phyloP scores from a whole-genome alignment of 2,329 filamentous ascomycete genomes.

The Exophiala bonariae region DNA sequence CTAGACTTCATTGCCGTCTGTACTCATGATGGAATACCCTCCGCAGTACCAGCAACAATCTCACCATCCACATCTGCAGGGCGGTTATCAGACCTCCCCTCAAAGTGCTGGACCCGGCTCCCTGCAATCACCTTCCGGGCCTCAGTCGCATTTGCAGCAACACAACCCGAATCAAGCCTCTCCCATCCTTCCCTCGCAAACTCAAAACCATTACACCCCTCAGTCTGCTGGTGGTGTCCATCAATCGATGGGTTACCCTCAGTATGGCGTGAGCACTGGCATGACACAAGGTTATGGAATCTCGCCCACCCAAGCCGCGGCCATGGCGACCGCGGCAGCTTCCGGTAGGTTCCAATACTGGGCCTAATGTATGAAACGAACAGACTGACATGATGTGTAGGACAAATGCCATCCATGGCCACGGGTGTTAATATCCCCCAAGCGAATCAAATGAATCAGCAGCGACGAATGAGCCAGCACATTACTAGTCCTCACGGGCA shows the following conservation, averaged over 20 bases:
- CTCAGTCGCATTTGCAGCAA: constrained; percentile 65
- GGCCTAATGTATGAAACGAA: constrained; percentile 28
- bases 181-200: constrained; percentile 76
- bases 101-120: constrained; percentile 48
- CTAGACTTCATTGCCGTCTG: constrained; percentile 2
- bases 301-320: constrained; percentile 81
- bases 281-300: constrained; percentile 77
- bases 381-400: constrained; percentile 20
- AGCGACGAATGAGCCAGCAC: constrained; percentile 71
- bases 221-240: constrained; percentile 61
- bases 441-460: constrained; percentile 56
- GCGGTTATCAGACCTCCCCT: constrained; percentile 64
- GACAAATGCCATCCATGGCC: constrained; percentile 35
- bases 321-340: constrained; percentile 91
- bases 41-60: constrained; percentile 71
- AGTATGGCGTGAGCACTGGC: constrained; percentile 71
- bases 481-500: constrained; percentile 73
- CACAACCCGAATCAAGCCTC: constrained; percentile 66
- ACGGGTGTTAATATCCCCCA: constrained; percentile 52
- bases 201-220: constrained; percentile 64
- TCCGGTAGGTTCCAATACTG: constrained; percentile 70
- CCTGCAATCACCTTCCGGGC: constrained; percentile 73
- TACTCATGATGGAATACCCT: constrained; percentile 70
- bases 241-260: constrained; percentile 77
- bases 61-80: constrained; percentile 59